Evolutionary conservation across 2,329 filamentous ascomycete genomes (phyloP).

Genomic region (Colletotrichum camelliae): DNA sequence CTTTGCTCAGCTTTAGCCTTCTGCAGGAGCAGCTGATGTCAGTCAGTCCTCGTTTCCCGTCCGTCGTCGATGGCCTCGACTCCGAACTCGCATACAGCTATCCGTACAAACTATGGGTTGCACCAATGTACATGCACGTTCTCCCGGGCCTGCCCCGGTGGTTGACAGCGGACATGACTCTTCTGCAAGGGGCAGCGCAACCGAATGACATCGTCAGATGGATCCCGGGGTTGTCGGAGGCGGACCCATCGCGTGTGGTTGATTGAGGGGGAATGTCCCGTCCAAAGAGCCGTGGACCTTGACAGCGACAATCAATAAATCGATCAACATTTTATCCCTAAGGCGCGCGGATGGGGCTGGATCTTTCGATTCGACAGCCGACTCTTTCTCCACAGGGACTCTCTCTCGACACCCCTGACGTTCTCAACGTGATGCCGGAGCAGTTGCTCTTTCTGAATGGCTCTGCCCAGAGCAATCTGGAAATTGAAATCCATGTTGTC

Average conservation of each 20-base stretch:
- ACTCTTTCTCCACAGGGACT: background rate
- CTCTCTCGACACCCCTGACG: background rate
- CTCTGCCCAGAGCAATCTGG: background rate
- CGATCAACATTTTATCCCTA: background rate
- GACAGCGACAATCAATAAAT: background rate
- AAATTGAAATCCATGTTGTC: background rate
- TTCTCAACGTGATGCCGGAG: background rate
- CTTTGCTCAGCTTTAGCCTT: background rate
- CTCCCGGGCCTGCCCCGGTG: slow-evolving; percentile 3
- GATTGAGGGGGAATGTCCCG: background rate
- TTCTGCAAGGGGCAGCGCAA: background rate
- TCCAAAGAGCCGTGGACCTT: background rate
- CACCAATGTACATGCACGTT: background rate
- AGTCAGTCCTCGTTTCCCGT: background rate
- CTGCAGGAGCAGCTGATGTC: background rate
- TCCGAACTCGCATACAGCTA: background rate
- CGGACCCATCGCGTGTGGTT: background rate
- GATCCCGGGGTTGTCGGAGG: background rate
- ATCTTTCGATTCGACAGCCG: background rate
- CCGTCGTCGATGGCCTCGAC: background rate
- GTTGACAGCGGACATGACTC: slow-evolving; percentile 14
- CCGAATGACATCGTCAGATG: background rate
- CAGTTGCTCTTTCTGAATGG: background rate
- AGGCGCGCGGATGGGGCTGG: background rate
- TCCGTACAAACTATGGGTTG: background rate